Conservation (phyloP, 164 flowering plant genomes). For the Echeveria elegans region DNA sequence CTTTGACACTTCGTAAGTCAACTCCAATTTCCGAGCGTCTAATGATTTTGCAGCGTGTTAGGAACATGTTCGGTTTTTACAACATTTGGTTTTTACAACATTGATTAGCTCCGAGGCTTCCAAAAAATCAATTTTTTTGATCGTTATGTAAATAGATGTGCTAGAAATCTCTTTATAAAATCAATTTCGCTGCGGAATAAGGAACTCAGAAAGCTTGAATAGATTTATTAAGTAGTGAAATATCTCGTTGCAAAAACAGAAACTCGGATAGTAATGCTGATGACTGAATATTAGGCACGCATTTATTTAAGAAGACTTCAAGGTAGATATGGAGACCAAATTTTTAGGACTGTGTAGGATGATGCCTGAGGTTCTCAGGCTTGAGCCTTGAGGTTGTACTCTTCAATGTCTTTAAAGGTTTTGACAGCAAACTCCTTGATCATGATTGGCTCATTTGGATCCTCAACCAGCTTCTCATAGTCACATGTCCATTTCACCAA, state of each 20-base stretch:
- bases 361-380: background rate
- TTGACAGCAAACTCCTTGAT: conserved; percentile 15
- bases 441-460: conserved; percentile 9
- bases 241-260: background rate
- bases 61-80: too few relatives aligned
- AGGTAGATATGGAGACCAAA: background rate
- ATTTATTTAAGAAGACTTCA: background rate
- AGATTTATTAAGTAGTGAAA: background rate
- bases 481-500: conserved; percentile 16
- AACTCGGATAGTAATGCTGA: background rate
- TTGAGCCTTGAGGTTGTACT: conserved; percentile 12
- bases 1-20: background rate
- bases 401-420: conserved; percentile 13
- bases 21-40: background rate
- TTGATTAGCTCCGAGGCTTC: too few relatives aligned
- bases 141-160: too few relatives aligned
- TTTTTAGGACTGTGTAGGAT: background rate
- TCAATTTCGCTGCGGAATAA: background rate
- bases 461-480: conserved; percentile 9
- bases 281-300: background rate
- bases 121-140: too few relatives aligned
- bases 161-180: too few relatives aligned
- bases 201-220: background rate
- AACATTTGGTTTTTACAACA: too few relatives aligned
- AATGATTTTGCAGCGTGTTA: conserved; percentile 22